phyloP scores from a whole-genome alignment of 768 basidiomycete genomes.

The Calocybe indica region DNA sequence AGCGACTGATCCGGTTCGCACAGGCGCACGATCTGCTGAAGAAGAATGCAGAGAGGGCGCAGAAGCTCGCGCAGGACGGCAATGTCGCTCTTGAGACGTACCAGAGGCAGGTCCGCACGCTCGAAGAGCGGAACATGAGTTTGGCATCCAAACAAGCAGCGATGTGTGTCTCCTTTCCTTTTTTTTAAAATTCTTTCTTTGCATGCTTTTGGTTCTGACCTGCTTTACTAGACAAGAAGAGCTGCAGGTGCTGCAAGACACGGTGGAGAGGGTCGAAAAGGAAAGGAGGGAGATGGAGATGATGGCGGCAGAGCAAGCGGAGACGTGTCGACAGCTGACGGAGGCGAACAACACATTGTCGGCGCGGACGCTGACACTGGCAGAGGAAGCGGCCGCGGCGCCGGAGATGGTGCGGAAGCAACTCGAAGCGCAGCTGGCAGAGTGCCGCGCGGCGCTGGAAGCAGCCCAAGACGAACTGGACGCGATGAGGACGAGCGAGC shows the following conservation, averaged over 20 bases:
- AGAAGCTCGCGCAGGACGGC: conserved; percentile 85
- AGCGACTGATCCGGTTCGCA: conserved; percentile 78
- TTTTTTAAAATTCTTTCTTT: conserved; percentile 4
- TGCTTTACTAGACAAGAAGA: conserved; percentile 54
- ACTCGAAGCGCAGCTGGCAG: conserved; percentile 58
- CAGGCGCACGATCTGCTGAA: conserved; percentile 88
- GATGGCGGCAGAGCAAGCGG: conserved; percentile 65
- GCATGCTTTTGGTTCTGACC: conserved; percentile 10
- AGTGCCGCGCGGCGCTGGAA: conserved; percentile 54
- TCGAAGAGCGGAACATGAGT: conserved; percentile 68
- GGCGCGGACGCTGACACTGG: conserved; percentile 62
- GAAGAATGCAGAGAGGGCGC: conserved; percentile 87
- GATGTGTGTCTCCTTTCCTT: conserved; percentile 37
- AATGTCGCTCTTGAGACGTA: conserved; percentile 79
- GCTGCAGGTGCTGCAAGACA: conserved; percentile 49
- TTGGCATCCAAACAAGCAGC: conserved; percentile 46
- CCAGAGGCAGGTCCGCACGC: conserved; percentile 76
- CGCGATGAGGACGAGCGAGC: conserved; percentile 62
- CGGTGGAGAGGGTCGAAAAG: conserved; percentile 49
- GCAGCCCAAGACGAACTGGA: conserved; percentile 66
- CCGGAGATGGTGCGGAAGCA: conserved; percentile 56
- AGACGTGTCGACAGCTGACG: conserved; percentile 64
- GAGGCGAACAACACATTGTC: conserved; percentile 78
- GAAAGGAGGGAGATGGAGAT: conserved; percentile 71
- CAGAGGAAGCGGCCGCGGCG: conserved; percentile 58